Percentiles rank a stretch among this genome's conserved stretches.
Evolutionary conservation across 2,329 filamentous ascomycete genomes (phyloP).

Genomic region (Exophiala sp.): DNA sequence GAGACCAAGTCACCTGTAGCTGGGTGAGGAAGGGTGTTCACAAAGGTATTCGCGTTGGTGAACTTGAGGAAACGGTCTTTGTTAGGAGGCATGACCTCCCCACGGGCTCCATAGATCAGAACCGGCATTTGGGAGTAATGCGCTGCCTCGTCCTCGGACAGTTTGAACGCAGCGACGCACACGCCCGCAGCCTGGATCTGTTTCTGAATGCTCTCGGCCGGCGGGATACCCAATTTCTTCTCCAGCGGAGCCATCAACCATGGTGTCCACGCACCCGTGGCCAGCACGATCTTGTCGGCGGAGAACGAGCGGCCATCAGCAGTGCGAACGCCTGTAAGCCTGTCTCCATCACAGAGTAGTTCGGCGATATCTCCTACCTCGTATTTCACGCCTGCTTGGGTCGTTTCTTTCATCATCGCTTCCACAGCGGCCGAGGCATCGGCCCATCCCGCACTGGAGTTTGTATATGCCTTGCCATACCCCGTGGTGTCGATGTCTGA

Average conservation of each 20-base stretch:
- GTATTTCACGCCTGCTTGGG: constrained; percentile 43
- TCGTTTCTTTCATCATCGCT: constrained; percentile 41
- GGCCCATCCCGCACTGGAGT: constrained; percentile 50
- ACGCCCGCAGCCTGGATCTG: constrained; percentile 57
- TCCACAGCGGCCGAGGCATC: constrained; percentile 46
- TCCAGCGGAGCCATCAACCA: constrained; percentile 49
- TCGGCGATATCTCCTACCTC: constrained; percentile 41
- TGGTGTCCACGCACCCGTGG: constrained; percentile 54
- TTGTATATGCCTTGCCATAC: constrained; percentile 44
- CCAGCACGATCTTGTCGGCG: constrained; percentile 51
- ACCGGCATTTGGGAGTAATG: constrained; percentile 50
- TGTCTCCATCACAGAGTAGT: constrained; percentile 37
- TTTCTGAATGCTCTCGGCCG: constrained; percentile 45
- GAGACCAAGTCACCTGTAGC: constrained; percentile 50
- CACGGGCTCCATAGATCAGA: constrained; percentile 44
- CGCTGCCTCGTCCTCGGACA: constrained; percentile 47
- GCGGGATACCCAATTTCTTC: constrained; percentile 41
- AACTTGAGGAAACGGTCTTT: constrained; percentile 53
- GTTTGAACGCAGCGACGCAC: constrained; percentile 52
- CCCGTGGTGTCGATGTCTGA: constrained; percentile 35
- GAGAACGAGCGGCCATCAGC: constrained; percentile 42
- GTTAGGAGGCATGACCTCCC: constrained; percentile 47
- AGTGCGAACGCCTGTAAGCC: constrained; percentile 44
- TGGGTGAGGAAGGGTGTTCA: constrained; percentile 47
- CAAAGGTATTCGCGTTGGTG: constrained; percentile 56